phyloP scores from a whole-genome alignment of 2,329 filamentous ascomycete genomes.

The Ambrosiella beaveri region DNA sequence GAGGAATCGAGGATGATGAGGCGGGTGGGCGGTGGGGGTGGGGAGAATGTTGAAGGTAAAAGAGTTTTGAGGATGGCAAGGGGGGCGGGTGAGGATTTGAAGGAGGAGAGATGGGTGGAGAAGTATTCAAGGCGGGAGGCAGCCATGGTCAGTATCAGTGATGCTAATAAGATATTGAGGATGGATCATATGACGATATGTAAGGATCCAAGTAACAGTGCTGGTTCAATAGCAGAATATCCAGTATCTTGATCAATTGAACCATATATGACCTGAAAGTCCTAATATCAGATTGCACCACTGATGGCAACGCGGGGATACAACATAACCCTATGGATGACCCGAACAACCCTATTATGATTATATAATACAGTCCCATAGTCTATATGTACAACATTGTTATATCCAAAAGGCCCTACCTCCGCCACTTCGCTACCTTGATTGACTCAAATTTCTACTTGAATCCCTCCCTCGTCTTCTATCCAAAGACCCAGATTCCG shows the following conservation, averaged over 20 bases:
- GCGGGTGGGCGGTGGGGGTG: not conserved
- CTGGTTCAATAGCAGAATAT: too few relatives aligned
- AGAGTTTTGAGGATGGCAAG: not conserved
- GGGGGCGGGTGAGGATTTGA: not conserved
- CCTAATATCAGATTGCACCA: too few relatives aligned
- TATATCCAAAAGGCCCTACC: not conserved
- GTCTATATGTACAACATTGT: too few relatives aligned
- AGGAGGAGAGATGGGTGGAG: not conserved
- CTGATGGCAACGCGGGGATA: too few relatives aligned
- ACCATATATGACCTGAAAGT: too few relatives aligned
- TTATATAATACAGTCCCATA: too few relatives aligned
- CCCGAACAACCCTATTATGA: too few relatives aligned
- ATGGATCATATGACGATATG: too few relatives aligned
- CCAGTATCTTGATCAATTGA: too few relatives aligned
- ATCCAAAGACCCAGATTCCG: slow-evolving; percentile 7
- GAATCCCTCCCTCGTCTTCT: slow-evolving; percentile 2
- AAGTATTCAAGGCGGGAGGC: not conserved
- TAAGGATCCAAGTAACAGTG: too few relatives aligned
- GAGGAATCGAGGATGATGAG: slow-evolving; percentile 49
- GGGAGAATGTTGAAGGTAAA: not conserved
- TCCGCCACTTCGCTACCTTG: not conserved
- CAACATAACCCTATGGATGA: too few relatives aligned
- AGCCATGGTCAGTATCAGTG: not conserved
- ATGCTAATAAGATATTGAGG: too few relatives aligned
- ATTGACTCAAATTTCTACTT: not conserved